Evolutionary conservation across 164 flowering plant species (phyloP), one percentile per base, ranked within the genome.

Genomic region (Hamamelis virginiana): DNA sequence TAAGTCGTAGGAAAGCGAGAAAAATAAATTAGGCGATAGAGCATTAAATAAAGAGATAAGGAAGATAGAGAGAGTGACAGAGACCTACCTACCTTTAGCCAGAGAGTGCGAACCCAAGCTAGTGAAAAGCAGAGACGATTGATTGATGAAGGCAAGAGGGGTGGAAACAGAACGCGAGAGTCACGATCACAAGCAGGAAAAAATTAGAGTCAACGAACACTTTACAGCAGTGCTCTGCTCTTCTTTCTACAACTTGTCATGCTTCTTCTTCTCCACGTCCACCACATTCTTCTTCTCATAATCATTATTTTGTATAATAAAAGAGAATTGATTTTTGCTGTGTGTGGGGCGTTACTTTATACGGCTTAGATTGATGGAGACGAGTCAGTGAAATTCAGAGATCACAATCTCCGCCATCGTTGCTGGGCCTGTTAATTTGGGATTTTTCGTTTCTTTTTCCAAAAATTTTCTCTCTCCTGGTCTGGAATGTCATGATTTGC

Each of bases 361-460:
- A 50, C n/a, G 33, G 62, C 33, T 11, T 25, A 33, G 41, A 33
- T 59, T 26, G 62, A 59, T 59, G 16, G 62, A 27, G 62, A 59
- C 62, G 62, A 27, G 38, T 59, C 62, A 59, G 8, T n/a, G 41
- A 25, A 18, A 61, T 15, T 61, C 5, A 19, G 23, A 33, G 64
- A 61, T 61, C 64, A 41, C 47, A 12, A 61, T 61, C 64, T 61
- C 64, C 64, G 48, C 64, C 46, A 33, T 61, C 41, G 45, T 61
- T 61, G 64, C 64, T 61, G 64, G 64, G 64, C 64, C 64, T 61
- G 64, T 8, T 48, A 61, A 61, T 16, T 15, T 61, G 64, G 64
- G 62, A 9, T 10, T 11, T 15, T 11, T 26, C 41, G 41, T 33
- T 33, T 33, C 41, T 16, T 3, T 9, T 28, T 59, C n/a, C 25